phyloP scores from a whole-genome alignment of 1,284 basidiomycete species.

The Microbotryum silenes-acaulis region DNA sequence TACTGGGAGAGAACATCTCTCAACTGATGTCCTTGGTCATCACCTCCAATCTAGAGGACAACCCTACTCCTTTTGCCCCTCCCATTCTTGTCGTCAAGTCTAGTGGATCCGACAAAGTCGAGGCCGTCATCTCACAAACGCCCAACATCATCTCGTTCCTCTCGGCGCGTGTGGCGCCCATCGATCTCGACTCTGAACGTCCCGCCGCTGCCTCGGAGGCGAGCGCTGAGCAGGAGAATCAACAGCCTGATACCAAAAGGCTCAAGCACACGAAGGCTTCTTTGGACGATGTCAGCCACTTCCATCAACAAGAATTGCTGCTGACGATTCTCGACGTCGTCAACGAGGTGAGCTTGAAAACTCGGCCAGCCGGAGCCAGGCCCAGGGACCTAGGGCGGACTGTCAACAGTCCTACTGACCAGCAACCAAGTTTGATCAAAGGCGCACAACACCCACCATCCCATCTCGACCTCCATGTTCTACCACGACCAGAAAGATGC shows the following conservation, averaged over 20 bases:
- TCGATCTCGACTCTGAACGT: slow-evolving; percentile 36
- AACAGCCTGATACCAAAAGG: slow-evolving; percentile 18
- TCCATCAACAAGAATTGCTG: slow-evolving; percentile 41
- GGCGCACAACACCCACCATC: slow-evolving; percentile 41
- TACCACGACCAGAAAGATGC: slow-evolving; percentile 51
- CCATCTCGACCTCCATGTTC: slow-evolving; percentile 41
- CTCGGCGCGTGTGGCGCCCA: slow-evolving; percentile 42
- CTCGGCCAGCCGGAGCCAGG: not conserved
- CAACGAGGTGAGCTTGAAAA: slow-evolving; percentile 42
- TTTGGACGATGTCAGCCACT: slow-evolving; percentile 45
- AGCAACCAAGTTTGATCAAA: not conserved
- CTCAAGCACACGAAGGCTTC: slow-evolving; percentile 46
- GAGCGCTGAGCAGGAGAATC: not conserved
- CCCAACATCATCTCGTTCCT: slow-evolving; percentile 37
- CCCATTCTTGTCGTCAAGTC: slow-evolving; percentile 35
- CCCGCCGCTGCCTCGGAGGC: not conserved
- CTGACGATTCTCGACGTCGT: slow-evolving; percentile 46
- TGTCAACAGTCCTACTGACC: too few species aligned
- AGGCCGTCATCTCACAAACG: slow-evolving; percentile 33
- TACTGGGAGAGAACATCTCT: too few species aligned
- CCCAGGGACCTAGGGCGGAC: too few species aligned
- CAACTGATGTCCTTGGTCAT: not conserved
- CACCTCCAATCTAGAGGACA: slow-evolving; percentile 11
- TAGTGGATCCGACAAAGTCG: slow-evolving; percentile 8
- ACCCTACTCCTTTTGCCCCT: slow-evolving; percentile 38